phyloP scores from a whole-genome alignment of 306 rosid genomes.

The Cercis canadensis region DNA sequence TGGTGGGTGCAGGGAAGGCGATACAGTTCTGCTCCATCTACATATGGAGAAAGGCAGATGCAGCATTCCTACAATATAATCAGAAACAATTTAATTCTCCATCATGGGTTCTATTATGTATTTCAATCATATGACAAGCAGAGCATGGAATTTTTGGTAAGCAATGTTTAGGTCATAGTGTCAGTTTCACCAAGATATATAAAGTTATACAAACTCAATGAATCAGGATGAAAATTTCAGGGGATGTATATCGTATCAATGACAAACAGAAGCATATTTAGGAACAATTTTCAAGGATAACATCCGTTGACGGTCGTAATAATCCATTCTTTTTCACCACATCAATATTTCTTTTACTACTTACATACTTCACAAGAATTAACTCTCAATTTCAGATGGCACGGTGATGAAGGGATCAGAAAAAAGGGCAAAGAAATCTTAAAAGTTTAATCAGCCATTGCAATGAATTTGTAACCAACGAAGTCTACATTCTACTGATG shows the following conservation, averaged over 20 bases:
- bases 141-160: not conserved
- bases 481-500: not conserved
- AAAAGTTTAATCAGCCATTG: too few species aligned
- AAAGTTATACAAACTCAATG: not conserved
- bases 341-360: not conserved
- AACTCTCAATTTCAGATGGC: not conserved
- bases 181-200: not conserved
- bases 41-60: conserved; percentile 76
- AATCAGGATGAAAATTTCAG: conserved; percentile 3
- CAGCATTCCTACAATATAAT: conserved; percentile 71
- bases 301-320: not conserved
- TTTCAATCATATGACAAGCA: conserved; percentile 19
- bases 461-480: too few species aligned
- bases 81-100: conserved; percentile 30
- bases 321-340: not conserved
- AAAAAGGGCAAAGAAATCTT: too few species aligned
- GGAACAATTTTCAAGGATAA: not conserved
- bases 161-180: not conserved
- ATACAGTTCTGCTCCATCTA: conserved; percentile 72
- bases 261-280: conserved; percentile 17
- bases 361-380: not conserved
- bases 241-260: not conserved
- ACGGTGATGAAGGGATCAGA: not conserved
- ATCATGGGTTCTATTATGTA: conserved; percentile 1
- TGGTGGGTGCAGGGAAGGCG: conserved; percentile 85